Percentiles rank a stretch among this genome's conserved stretches.
These are phyloP conservation scores for Gracilaria caudata DNA, from an alignment of 23 red algal genomes.

Conservation along the genomic window DNA sequence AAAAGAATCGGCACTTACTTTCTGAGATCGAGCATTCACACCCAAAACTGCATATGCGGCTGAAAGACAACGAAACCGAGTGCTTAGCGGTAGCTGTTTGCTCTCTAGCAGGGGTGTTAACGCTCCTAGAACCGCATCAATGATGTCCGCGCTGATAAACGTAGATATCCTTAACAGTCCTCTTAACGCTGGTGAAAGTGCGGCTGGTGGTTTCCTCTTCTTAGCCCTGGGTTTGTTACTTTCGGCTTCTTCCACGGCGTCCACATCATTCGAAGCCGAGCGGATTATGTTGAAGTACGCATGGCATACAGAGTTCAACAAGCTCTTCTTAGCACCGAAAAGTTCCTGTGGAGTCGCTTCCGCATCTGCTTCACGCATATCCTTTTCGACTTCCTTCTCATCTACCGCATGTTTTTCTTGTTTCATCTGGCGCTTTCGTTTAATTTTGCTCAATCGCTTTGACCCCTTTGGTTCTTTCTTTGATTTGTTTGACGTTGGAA, in stretches of 20 bases:
- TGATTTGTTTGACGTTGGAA: conserved; percentile 28
- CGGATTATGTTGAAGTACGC: conserved; percentile 73
- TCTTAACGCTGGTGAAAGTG: conserved; percentile 47
- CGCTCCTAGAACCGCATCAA: conserved; percentile 60
- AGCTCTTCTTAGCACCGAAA: conserved; percentile 45
- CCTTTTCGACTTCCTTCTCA: conserved; percentile 58
- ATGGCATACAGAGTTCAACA: conserved; percentile 55
- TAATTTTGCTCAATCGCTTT: conserved; percentile 25
- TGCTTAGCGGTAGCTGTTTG: conserved; percentile 36
- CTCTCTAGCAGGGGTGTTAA: conserved; percentile 44
- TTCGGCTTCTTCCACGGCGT: neutral
- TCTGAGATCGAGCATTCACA: conserved; percentile 41
- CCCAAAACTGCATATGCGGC: conserved; percentile 64
- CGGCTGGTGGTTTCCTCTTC: conserved; percentile 49
- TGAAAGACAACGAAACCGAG: conserved; percentile 59
- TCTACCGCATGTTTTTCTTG: conserved; percentile 19
- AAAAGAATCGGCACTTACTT: conserved; percentile 60
- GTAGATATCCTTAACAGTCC: conserved; percentile 48
- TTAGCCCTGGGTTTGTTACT: neutral
- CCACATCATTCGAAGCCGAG: conserved; percentile 38
- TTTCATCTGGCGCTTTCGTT: conserved; percentile 26
- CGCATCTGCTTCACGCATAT: conserved; percentile 63
- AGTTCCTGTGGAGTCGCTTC: conserved; percentile 62
- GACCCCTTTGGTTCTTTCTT: conserved; percentile 29
- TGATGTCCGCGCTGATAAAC: conserved; percentile 57